These are phyloP conservation scores for Letharia lupina DNA, from an alignment of 495 filamentous ascomycete genomes.

Conservation along the genomic window DNA sequence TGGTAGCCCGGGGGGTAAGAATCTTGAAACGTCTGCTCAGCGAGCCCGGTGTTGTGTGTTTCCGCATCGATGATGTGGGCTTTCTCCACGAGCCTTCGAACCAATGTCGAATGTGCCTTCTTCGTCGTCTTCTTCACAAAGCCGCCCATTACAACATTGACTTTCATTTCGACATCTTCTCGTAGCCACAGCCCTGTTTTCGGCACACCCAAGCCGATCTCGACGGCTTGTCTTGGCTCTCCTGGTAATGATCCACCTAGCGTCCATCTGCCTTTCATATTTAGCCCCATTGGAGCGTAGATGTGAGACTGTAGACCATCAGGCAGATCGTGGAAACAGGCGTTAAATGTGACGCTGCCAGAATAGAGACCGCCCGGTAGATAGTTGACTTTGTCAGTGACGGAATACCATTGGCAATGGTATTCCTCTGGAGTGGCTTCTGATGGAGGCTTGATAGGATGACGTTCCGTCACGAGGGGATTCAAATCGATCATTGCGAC, in stretches of 20 bases:
- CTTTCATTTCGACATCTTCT: constrained; percentile 69
- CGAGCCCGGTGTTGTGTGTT: constrained; percentile 18
- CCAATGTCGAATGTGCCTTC: constrained; percentile 57
- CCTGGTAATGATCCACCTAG: constrained; percentile 54
- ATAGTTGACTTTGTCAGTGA: constrained; percentile 58
- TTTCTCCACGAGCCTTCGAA: constrained; percentile 56
- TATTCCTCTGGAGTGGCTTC: constrained; percentile 58
- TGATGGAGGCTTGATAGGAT: constrained; percentile 52
- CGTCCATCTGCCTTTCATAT: constrained; percentile 63
- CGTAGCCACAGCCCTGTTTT: constrained; percentile 60
- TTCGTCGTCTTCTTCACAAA: constrained; percentile 73
- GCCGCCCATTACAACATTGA: constrained; percentile 59
- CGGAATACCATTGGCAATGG: constrained; percentile 60
- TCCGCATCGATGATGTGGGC: constrained; percentile 32
- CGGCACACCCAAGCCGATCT: constrained; percentile 54
- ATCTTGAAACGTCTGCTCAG: constrained; percentile 15
- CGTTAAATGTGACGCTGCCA: constrained; percentile 63
- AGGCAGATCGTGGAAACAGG: constrained; percentile 61
- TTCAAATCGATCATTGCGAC: constrained; percentile 73
- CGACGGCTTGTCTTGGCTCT: constrained; percentile 48
- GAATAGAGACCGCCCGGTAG: constrained; percentile 51
- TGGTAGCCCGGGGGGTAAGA: constrained; percentile 17
- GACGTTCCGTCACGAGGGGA: constrained; percentile 63
- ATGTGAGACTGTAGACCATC: constrained; percentile 66
- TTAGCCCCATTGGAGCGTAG: constrained; percentile 59